A percentile compares a stretch with the other conserved stretches of the same genome.
Evolutionary conservation across 768 basidiomycete genomes (phyloP).

Genomic region (Pisolithus albus): DNA sequence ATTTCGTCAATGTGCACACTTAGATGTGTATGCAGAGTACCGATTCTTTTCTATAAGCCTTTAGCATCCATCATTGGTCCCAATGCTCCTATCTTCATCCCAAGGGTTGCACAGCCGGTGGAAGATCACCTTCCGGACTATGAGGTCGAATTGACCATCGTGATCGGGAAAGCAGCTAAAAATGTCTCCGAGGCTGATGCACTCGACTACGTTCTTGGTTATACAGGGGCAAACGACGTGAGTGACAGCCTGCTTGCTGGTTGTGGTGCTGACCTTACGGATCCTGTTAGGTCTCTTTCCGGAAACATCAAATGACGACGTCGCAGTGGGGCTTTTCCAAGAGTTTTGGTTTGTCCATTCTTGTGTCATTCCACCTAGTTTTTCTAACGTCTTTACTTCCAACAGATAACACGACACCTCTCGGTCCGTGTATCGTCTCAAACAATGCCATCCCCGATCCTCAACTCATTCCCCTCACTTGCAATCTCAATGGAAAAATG

Average conservation of each 20-base stretch:
- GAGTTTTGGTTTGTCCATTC: constrained; percentile 55
- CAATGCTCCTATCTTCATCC: constrained; percentile 48
- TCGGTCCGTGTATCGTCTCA: constrained; percentile 78
- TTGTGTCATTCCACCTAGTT: not conserved
- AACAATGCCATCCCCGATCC: constrained; percentile 58
- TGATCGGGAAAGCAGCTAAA: constrained; percentile 77
- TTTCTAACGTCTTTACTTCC: not conserved
- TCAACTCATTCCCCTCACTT: constrained; percentile 54
- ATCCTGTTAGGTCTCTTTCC: constrained; percentile 52
- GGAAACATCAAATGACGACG: constrained; percentile 71
- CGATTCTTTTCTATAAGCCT: constrained; percentile 78
- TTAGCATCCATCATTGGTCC: constrained; percentile 64
- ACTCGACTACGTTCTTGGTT: constrained; percentile 79
- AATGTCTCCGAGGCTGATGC: constrained; percentile 76
- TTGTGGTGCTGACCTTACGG: too few species aligned
- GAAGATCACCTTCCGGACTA: constrained; percentile 67
- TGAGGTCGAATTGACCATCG: constrained; percentile 74
- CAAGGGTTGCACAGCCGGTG: constrained; percentile 61
- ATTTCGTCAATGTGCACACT: not conserved
- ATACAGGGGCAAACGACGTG: constrained; percentile 68
- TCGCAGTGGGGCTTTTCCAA: constrained; percentile 90
- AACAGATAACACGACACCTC: constrained; percentile 39
- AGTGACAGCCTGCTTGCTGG: too few species aligned
- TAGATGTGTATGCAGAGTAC: constrained; percentile 38
- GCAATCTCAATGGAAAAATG: constrained; percentile 56